These are phyloP conservation scores for Scenedesmus sp. DNA, from an alignment of 163 green algal genomes.

Conservation along the genomic window DNA sequence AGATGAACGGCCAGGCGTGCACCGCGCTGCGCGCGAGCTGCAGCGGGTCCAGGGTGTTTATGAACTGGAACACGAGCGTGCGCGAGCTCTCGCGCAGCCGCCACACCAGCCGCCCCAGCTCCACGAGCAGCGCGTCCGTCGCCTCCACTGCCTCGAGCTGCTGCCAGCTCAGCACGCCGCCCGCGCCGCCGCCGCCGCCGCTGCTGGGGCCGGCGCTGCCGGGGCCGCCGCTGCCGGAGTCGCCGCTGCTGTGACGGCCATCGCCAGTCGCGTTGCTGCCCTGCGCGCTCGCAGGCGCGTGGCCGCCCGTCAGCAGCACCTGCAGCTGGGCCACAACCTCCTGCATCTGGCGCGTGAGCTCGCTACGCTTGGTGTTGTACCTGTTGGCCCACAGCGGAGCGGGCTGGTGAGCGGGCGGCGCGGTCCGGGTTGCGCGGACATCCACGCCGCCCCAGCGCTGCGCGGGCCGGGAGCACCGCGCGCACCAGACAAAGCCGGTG, in stretches of 20 bases:
- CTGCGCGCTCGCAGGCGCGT: neutral
- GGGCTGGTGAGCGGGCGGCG: no score
- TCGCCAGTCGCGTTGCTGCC: neutral
- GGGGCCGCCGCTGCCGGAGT: neutral
- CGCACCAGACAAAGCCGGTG: neutral
- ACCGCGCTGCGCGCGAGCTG: neutral
- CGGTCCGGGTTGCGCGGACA: no score
- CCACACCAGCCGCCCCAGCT: conserved; percentile 2
- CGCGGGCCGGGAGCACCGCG: no score
- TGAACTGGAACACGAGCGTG: neutral
- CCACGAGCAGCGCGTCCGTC: neutral
- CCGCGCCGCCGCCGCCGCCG: neutral
- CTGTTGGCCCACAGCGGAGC: no score
- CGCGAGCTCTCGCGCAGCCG: neutral
- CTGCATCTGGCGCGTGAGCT: neutral
- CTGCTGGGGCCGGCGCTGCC: neutral
- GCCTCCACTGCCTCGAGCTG: neutral
- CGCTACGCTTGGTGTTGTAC: neutral
- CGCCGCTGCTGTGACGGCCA: neutral
- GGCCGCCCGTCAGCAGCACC: neutral
- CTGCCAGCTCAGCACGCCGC: no score
- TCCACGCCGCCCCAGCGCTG: no score
- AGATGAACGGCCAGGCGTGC: neutral
- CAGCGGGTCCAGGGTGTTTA: conserved; percentile 9
- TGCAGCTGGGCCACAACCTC: neutral